These are phyloP conservation scores for Durio zibethinus DNA, from an alignment of 345 rosid species.

Conservation along the genomic window DNA sequence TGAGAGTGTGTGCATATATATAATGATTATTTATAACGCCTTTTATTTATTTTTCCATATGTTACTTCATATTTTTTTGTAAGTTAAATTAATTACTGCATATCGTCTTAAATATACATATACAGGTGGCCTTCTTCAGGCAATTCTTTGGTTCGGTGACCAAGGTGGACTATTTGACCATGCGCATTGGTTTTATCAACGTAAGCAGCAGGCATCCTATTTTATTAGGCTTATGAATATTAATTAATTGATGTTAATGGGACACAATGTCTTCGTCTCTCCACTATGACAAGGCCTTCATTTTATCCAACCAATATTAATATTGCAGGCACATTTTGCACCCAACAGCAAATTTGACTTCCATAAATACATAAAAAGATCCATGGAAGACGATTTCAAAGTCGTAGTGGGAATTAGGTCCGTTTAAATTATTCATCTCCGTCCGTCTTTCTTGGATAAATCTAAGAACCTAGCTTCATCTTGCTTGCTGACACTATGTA, in stretches of 20 bases:
- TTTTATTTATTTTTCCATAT: not conserved
- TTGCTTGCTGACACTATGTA: not conserved
- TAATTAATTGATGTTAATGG: too few species aligned
- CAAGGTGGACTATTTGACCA: conserved; percentile 55
- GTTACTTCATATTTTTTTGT: not conserved
- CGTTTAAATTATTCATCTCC: too few species aligned
- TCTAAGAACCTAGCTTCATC: not conserved
- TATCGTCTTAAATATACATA: not conserved
- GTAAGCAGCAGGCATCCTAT: conserved; percentile 23
- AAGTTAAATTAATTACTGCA: not conserved
- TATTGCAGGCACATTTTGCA: conserved; percentile 52
- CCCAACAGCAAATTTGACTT: conserved; percentile 48
- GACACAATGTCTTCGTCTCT: not conserved
- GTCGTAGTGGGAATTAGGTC: conserved; percentile 61
- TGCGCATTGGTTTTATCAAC: conserved; percentile 61
- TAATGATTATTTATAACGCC: too few species aligned
- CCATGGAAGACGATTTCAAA: conserved; percentile 66
- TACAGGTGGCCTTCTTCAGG: conserved; percentile 61
- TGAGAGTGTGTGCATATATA: too few species aligned
- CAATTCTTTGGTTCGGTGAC: conserved; percentile 54
- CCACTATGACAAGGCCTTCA: not conserved
- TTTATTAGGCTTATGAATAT: too few species aligned
- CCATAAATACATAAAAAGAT: conserved; percentile 56
- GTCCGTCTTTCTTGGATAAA: too few species aligned
- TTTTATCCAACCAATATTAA: too few species aligned